Evolutionary conservation across 2,329 filamentous ascomycete genomes (phyloP).

Genomic region (Ascochyta fabae): DNA sequence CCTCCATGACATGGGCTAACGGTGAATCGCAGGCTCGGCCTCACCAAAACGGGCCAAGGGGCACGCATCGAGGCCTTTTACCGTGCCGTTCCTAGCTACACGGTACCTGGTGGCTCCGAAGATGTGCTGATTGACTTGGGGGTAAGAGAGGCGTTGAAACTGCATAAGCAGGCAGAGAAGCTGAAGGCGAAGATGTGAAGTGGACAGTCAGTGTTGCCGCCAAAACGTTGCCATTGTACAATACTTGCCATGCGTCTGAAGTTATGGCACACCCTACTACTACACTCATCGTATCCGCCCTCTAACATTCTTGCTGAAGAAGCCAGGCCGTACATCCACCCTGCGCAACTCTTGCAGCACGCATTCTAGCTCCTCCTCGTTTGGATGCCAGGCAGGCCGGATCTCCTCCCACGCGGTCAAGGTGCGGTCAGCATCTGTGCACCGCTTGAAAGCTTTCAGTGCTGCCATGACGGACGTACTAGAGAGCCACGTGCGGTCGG

Average conservation of each 20-base stretch:
- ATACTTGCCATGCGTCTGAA: neutral
- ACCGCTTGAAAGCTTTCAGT: conserved; percentile 66
- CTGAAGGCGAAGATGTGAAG: conserved; percentile 25
- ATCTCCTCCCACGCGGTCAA: conserved; percentile 62
- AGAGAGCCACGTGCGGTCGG: conserved; percentile 39
- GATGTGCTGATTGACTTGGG: conserved; percentile 41
- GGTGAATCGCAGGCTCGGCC: conserved; percentile 18
- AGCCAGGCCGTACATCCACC: conserved; percentile 27
- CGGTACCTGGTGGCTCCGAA: conserved; percentile 37
- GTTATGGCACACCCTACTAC: neutral
- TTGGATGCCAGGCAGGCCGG: conserved; percentile 47
- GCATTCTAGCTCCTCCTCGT: conserved; percentile 41
- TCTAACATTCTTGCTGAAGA: conserved; percentile 20
- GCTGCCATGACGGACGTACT: conserved; percentile 36
- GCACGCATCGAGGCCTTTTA: conserved; percentile 39
- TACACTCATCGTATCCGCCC: neutral
- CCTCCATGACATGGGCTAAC: neutral
- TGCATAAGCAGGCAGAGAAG: conserved; percentile 33
- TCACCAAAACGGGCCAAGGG: conserved; percentile 38
- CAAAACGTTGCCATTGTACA: neutral
- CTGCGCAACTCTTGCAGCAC: conserved; percentile 34
- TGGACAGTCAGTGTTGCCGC: neutral
- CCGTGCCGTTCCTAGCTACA: conserved; percentile 29
- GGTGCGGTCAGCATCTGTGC: conserved; percentile 60
- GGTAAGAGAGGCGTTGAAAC: conserved; percentile 39